Percentiles rank a stretch among this genome's conserved stretches.
Evolutionary conservation across 768 basidiomycete genomes (phyloP).

Genomic region (Pleurotus pulmonarius): DNA sequence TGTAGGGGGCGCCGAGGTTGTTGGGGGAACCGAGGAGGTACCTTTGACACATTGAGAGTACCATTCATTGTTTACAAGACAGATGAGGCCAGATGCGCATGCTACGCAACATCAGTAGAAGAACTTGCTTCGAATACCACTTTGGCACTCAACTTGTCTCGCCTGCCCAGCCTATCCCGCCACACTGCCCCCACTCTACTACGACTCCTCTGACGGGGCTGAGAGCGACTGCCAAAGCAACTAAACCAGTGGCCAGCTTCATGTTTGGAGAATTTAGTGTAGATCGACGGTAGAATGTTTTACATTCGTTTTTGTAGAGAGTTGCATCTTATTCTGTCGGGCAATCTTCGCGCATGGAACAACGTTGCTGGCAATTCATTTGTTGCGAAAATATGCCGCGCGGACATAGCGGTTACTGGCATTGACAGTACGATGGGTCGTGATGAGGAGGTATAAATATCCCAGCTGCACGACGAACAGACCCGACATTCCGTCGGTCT

Average conservation of each 20-base stretch:
- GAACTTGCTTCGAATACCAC: background rate
- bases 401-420: no score
- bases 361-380: no score
- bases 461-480: no score
- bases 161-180: constrained; percentile 26
- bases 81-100: constrained; percentile 27
- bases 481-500: no score
- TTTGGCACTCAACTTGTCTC: constrained; percentile 21
- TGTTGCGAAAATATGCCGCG: no score
- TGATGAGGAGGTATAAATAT: no score
- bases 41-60: constrained; percentile 30
- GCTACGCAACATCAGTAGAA: constrained; percentile 13
- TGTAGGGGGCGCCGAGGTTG: constrained; percentile 2
- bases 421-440: no score
- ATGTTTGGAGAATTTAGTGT: constrained; percentile 4
- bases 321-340: background rate
- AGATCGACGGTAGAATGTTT: no score
- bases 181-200: constrained; percentile 19
- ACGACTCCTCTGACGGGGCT: constrained; percentile 14
- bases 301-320: background rate
- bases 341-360: constrained; percentile 2
- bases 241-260: constrained; percentile 13
- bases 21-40: background rate
- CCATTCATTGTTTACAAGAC: constrained; percentile 24
- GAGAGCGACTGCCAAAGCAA: constrained; percentile 14